Evolutionary conservation across 306 rosid genomes (phyloP).

Genomic region (Trifolium dubium): DNA sequence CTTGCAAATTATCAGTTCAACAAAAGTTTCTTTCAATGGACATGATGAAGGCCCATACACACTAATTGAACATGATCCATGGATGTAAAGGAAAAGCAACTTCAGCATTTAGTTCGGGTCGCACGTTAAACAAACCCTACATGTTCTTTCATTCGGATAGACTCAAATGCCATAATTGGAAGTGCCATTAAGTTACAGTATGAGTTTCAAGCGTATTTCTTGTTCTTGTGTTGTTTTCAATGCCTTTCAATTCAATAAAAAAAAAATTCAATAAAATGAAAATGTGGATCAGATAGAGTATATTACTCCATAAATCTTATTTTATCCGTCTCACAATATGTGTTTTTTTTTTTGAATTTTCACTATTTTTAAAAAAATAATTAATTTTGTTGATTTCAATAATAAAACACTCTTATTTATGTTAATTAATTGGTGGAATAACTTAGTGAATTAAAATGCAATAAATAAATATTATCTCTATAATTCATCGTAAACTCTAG

Average conservation of each 20-base stretch:
- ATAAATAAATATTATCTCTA: no score
- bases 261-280: slow-evolving; percentile 18
- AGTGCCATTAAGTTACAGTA: slow-evolving; percentile 20
- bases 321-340: no score
- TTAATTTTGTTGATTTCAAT: no score
- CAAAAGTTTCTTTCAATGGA: slow-evolving; percentile 30
- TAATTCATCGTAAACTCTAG: no score
- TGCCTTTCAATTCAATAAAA: slow-evolving; percentile 3
- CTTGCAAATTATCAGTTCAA: not conserved
- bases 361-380: no score
- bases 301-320: no score
- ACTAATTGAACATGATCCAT: not conserved
- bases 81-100: slow-evolving; percentile 22
- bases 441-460: no score
- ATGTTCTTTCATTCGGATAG: slow-evolving; percentile 26
- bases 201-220: slow-evolving; percentile 37
- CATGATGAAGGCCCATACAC: slow-evolving; percentile 46
- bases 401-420: no score
- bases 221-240: slow-evolving; percentile 42
- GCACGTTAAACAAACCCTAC: slow-evolving; percentile 38
- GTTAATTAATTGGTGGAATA: no score
- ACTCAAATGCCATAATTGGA: slow-evolving; percentile 35
- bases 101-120: slow-evolving; percentile 13
- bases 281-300: not conserved
- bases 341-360: no score